These are phyloP conservation scores for Fraxinus latifolia DNA, from an alignment of 305 asterid genomes.

Conservation along the genomic window DNA sequence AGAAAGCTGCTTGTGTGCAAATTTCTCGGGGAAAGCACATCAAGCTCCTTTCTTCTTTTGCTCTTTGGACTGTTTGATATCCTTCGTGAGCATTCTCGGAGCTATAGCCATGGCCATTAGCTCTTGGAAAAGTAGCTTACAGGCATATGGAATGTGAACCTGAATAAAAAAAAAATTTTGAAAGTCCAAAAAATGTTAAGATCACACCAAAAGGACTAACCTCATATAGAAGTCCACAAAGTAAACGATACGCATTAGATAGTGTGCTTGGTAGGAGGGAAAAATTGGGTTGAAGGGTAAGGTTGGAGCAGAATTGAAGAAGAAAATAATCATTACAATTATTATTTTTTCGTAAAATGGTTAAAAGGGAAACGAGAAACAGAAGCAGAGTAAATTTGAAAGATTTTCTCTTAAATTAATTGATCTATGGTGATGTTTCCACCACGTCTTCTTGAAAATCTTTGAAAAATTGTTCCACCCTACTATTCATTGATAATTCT, in stretches of 20 bases:
- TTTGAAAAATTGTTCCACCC: neutral
- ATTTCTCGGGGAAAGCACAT: slow-evolving; percentile 2
- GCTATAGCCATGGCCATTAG: slow-evolving; percentile 98
- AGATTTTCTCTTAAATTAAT: neutral
- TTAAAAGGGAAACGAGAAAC: neutral
- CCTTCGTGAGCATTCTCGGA: slow-evolving; percentile 91
- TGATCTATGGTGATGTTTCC: neutral
- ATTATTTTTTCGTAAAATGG: neutral
- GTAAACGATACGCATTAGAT: neutral
- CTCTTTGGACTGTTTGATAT: slow-evolving; percentile 54
- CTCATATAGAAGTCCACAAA: neutral
- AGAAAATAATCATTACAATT: neutral
- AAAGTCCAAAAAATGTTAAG: neutral
- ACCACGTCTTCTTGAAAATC: neutral
- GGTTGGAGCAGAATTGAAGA: neutral
- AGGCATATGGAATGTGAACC: slow-evolving; percentile 95
- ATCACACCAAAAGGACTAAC: neutral
- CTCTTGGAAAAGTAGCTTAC: slow-evolving; percentile 92
- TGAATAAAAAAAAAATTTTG: slow-evolving; percentile 23
- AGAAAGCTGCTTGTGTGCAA: neutral
- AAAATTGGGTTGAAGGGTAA: neutral
- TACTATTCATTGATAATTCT: neutral
- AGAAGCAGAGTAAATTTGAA: neutral
- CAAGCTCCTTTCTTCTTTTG: slow-evolving; percentile 62
- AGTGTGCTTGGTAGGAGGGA: neutral